Conservation (phyloP, 2,329 filamentous ascomycete genomes). For the Nemania sp. region DNA sequence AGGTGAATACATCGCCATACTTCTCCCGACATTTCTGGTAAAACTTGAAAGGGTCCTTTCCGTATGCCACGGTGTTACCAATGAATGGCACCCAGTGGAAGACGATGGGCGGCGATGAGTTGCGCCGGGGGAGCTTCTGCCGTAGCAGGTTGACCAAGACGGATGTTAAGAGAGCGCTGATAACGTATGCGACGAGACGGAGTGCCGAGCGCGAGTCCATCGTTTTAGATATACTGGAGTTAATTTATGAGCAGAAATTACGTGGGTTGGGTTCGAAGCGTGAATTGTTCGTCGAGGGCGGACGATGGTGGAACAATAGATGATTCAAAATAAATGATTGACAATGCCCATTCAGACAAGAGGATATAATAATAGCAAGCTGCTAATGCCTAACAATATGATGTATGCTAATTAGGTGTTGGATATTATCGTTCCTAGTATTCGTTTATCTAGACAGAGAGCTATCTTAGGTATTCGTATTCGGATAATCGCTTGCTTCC, state of each 20-base stretch:
- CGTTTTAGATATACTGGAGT: neutral
- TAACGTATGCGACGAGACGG: neutral
- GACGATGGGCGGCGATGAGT: slow-evolving; percentile 66
- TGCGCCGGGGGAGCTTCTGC: slow-evolving; percentile 54
- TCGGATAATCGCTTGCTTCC: slow-evolving; percentile 1
- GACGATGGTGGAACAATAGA: neutral
- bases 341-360: neutral
- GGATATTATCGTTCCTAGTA: neutral
- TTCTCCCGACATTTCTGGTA: slow-evolving; percentile 66
- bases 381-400: neutral
- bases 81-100: slow-evolving; percentile 73
- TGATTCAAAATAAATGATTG: neutral
- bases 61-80: slow-evolving; percentile 78
- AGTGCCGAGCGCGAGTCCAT: neutral
- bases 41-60: slow-evolving; percentile 77
- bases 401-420: neutral
- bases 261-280: neutral
- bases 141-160: slow-evolving; percentile 31
- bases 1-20: slow-evolving; percentile 67
- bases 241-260: neutral
- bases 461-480: slow-evolving; percentile 16
- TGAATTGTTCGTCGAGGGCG: neutral
- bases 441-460: neutral
- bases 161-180: slow-evolving; percentile 9
- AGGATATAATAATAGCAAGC: neutral